These are phyloP conservation scores for Tilletia setariae DNA, from an alignment of 1,284 basidiomycete species.

Conservation along the genomic window DNA sequence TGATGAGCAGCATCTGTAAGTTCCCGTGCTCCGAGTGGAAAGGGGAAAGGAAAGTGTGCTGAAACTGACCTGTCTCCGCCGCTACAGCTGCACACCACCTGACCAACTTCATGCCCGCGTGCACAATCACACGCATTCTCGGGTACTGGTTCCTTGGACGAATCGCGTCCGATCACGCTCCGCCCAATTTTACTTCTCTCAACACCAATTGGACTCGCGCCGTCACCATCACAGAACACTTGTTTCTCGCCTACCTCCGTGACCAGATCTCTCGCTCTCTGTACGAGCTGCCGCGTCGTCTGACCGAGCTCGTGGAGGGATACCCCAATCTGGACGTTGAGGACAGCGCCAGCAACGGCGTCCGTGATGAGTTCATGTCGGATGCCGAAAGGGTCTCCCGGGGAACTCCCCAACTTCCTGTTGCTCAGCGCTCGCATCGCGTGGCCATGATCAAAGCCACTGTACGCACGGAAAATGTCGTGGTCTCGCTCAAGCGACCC, in stretches of 20 bases:
- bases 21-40: background rate
- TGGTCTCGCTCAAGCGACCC: conserved; percentile 27
- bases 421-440: conserved; percentile 22
- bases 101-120: conserved; percentile 42
- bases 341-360: background rate
- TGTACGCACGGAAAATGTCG: conserved; percentile 32
- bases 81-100: conserved; percentile 29
- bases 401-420: conserved; percentile 21
- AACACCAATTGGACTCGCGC: conserved; percentile 18
- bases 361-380: conserved; percentile 1
- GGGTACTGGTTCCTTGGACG: conserved; percentile 43
- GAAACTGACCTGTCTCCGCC: background rate
- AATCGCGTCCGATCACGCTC: conserved; percentile 33
- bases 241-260: conserved; percentile 37
- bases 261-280: conserved; percentile 31
- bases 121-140: conserved; percentile 27
- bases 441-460: conserved; percentile 30
- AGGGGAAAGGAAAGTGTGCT: background rate
- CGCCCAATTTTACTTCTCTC: conserved; percentile 29
- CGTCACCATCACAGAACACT: conserved; percentile 31
- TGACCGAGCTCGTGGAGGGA: conserved; percentile 33
- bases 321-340: conserved; percentile 30
- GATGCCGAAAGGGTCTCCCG: conserved; percentile 6
- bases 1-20: conserved; percentile 31
- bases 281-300: conserved; percentile 35